Conservation (phyloP, 2,329 filamentous ascomycete species). For the Akanthomyces lecanii region DNA sequence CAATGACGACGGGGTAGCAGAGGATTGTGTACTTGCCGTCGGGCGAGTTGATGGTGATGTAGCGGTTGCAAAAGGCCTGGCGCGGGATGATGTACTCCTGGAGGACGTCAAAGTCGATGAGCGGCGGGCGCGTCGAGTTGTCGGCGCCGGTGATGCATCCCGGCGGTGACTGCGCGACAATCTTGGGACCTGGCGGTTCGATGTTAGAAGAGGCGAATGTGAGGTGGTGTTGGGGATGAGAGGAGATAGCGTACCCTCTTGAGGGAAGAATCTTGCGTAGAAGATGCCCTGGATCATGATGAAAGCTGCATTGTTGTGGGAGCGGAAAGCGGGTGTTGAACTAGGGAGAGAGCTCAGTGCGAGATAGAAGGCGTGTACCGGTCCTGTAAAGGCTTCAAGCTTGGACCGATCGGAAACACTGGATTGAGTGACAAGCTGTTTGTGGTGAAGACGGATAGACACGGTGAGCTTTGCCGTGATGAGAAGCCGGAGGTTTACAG, state of each 20-base stretch:
- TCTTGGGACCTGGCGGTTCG: conserved; percentile 48
- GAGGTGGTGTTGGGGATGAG: neutral
- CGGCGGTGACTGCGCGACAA: conserved; percentile 58
- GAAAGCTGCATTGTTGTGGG: conserved; percentile 16
- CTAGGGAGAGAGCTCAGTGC: neutral
- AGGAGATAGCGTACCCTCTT: conserved; percentile 47
- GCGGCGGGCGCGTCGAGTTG: conserved; percentile 43
- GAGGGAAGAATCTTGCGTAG: conserved; percentile 64
- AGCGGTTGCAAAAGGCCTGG: conserved; percentile 90
- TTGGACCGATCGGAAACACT: neutral
- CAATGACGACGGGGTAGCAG: conserved; percentile 84
- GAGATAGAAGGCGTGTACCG: too few species aligned
- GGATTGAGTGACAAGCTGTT: neutral
- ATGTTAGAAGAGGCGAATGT: neutral
- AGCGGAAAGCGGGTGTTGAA: neutral
- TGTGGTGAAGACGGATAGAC: neutral
- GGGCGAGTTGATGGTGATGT: conserved; percentile 73
- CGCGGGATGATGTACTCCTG: conserved; percentile 92
- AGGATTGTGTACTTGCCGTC: conserved; percentile 70
- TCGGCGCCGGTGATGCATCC: conserved; percentile 54
- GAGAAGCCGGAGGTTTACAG: neutral
- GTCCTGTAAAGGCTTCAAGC: neutral
- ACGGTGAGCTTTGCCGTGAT: neutral
- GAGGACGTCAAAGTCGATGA: conserved; percentile 82
- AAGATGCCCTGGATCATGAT: conserved; percentile 67